Base-by-base conservation (phyloP, 805 yeast genomes). In the Kregervanrija fluxuum region DNA sequence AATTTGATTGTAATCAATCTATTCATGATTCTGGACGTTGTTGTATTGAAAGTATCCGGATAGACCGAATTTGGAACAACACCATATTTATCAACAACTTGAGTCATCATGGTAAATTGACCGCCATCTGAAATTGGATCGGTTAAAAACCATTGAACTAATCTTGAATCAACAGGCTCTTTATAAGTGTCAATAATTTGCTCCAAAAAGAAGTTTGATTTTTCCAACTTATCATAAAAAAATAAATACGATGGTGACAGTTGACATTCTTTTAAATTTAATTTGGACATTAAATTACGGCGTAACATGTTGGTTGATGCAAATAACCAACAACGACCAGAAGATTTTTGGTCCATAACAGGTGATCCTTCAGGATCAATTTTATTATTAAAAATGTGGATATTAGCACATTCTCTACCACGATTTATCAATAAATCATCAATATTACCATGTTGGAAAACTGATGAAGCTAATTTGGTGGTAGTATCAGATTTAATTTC, bases 301-400 rank as follows among this genome's bases (percentile, higher is more conserved):
- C 95, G 74, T 56, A 86, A 67, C 45, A 83, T 73, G 54, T 88
- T 87, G 43, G 86, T 77, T 1, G 91, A 75, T 10, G 95, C 95
- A 63, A 87, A 87, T 48, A 87, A 72, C 95, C 95, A 87, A 65
- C 96, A 87, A 55, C 95, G 69, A 30, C 95, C 96, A 16, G 87
- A 77, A 10, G 77, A 62, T 54, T 76, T 75, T 68, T 87, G 96
- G 64, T 82, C 80, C 44, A 84, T 80, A 13, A 83, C 73, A 22
- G 90, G 89, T 1, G 76, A 55, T 3, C 82, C 83, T 53, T 77
- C 80, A 4, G 66, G 64, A 37, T 67, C 67, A 33, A 76, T 68
- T 43, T 60, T 62, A 46, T 62, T 53, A 56, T 67, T 69, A 67
- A 72, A 76, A 8, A 68, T 64, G 32, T 69, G 63, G 31, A 59